These are phyloP conservation scores for Pythium angustatum DNA, from an alignment of 352 stramenopile genomes.

Conservation along the genomic window DNA sequence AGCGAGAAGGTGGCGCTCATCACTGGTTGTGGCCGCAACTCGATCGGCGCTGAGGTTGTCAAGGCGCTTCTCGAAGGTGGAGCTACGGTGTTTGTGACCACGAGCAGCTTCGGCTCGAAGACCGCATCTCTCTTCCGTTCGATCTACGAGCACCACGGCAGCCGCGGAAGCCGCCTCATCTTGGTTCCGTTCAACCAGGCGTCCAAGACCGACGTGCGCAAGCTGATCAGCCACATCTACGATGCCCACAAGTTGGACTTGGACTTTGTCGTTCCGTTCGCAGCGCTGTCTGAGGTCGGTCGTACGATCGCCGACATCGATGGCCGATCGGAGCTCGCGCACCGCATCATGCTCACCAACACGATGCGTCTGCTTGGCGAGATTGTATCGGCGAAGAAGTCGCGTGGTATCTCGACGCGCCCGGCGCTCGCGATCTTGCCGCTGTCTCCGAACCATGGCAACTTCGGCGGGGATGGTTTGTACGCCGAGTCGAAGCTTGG, in stretches of 20 bases:
- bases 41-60: conserved; percentile 83
- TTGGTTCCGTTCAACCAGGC: conserved; percentile 87
- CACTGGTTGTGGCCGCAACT: conserved; percentile 84
- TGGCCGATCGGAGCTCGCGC: conserved; percentile 71
- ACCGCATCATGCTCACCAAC: conserved; percentile 91
- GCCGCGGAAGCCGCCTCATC: conserved; percentile 74
- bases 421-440: conserved; percentile 78
- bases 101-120: conserved; percentile 68
- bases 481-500: conserved; percentile 90
- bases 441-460: conserved; percentile 86
- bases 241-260: conserved; percentile 77
- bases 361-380: conserved; percentile 79
- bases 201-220: conserved; percentile 74
- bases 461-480: conserved; percentile 82
- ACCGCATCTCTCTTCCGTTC: conserved; percentile 65
- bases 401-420: conserved; percentile 66
- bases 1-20: conserved; percentile 82
- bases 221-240: conserved; percentile 82
- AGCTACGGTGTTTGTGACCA: conserved; percentile 84
- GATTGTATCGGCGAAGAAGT: conserved; percentile 74
- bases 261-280: conserved; percentile 89
- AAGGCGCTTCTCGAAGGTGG: conserved; percentile 85
- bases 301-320: conserved; percentile 82
- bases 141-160: conserved; percentile 87
- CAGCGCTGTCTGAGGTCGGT: conserved; percentile 76